Conservation (phyloP, 1,284 basidiomycete species). For the Microbotryum intermedium region DNA sequence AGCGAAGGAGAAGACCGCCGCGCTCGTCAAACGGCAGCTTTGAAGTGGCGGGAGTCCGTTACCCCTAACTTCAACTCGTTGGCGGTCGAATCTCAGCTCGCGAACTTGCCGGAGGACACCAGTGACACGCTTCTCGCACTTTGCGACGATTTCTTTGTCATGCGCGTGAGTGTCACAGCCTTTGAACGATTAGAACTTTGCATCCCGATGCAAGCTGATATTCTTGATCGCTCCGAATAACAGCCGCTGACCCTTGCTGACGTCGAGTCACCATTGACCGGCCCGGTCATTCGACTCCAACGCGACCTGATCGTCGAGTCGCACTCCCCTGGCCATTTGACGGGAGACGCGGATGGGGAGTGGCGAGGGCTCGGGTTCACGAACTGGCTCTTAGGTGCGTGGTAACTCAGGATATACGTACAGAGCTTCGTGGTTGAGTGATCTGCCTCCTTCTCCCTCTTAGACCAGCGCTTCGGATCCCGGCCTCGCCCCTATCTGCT, state of each 20-base stretch:
- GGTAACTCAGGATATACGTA: no score
- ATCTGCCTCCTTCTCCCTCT: neutral
- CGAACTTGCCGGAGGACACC: slow-evolving; percentile 15
- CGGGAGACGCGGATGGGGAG: slow-evolving; percentile 13
- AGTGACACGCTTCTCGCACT: slow-evolving; percentile 17
- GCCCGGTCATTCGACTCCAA: slow-evolving; percentile 26
- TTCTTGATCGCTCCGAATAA: neutral
- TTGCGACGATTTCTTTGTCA: slow-evolving; percentile 33
- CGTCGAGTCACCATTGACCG: slow-evolving; percentile 20
- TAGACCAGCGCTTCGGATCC: slow-evolving; percentile 24
- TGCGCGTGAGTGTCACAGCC: neutral
- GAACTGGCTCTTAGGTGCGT: slow-evolving; percentile 12
- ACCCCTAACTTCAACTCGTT: slow-evolving; percentile 27
- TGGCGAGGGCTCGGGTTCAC: slow-evolving; percentile 19
- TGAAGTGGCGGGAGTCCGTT: slow-evolving; percentile 10
- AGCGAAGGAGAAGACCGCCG: neutral
- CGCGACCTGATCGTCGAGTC: slow-evolving; percentile 14
- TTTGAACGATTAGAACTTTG: no score
- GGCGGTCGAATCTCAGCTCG: slow-evolving; percentile 30
- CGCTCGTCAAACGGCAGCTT: neutral
- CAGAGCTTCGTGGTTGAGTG: no score
- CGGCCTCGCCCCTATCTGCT: slow-evolving; percentile 24
- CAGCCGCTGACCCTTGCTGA: slow-evolving; percentile 16
- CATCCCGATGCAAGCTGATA: neutral
- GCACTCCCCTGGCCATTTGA: neutral